phyloP scores from a whole-genome alignment of 257 asterid genomes.

The Mitragyna speciosa region DNA sequence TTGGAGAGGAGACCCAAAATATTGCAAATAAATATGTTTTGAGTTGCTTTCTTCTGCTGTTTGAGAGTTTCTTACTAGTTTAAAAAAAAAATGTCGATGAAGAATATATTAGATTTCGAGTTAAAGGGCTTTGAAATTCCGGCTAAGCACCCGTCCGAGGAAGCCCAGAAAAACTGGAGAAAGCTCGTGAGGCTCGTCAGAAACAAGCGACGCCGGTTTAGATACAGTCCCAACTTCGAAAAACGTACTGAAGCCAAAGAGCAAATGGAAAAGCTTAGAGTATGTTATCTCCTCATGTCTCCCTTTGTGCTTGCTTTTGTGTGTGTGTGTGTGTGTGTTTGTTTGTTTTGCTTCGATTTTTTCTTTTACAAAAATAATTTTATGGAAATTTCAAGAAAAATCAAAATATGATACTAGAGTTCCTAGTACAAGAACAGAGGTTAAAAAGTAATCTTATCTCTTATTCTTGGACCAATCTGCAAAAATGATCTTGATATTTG shows the following conservation, averaged over 20 bases:
- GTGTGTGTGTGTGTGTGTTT: not conserved
- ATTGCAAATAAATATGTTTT: too few relatives aligned
- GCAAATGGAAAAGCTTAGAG: constrained; percentile 56
- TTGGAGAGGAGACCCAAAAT: not conserved
- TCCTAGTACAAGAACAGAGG: too few relatives aligned
- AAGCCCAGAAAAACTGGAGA: constrained; percentile 67
- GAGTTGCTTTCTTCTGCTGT: too few relatives aligned
- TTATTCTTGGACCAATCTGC: too few relatives aligned
- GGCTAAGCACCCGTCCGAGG: constrained; percentile 51
- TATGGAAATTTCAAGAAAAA: not conserved
- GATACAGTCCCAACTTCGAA: constrained; percentile 70
- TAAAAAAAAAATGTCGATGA: constrained; percentile 22
- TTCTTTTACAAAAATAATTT: not conserved
- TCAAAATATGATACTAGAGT: not conserved
- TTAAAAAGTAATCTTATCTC: too few relatives aligned
- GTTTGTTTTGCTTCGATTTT: not conserved
- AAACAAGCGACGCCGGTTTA: constrained; percentile 75
- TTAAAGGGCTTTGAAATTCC: constrained; percentile 64
- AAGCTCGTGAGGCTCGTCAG: constrained; percentile 64
- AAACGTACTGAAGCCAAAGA: constrained; percentile 69
- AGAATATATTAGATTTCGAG: constrained; percentile 23
- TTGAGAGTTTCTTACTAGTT: too few relatives aligned
- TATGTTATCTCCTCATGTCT: constrained; percentile 27
- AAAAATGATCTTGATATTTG: too few relatives aligned
- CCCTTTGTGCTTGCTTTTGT: constrained; percentile 4